These are phyloP conservation scores for Suhomyces coccinellae DNA, from an alignment of 1,139 yeast species.

Conservation along the genomic window DNA sequence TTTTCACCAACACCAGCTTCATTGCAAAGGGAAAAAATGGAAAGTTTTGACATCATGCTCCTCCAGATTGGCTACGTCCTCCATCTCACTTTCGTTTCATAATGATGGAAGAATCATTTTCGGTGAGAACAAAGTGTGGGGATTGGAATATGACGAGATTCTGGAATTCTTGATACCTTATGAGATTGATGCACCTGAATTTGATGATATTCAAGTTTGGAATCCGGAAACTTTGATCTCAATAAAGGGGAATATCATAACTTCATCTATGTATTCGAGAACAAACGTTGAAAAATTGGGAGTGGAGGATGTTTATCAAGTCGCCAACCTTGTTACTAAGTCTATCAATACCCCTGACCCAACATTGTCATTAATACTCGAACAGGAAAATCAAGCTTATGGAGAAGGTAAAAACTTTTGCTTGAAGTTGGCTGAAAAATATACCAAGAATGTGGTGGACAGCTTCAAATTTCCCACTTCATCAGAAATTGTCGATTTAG, in stretches of 20 bases:
- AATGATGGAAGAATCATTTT: background rate
- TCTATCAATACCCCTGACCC: background rate
- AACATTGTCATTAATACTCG: slow-evolving; percentile 19
- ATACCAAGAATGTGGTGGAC: slow-evolving; percentile 16
- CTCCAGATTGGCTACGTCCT: background rate
- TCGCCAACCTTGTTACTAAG: background rate
- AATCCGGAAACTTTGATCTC: background rate
- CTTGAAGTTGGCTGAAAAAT: slow-evolving; percentile 21
- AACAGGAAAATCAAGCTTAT: slow-evolving; percentile 18
- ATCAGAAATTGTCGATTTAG: slow-evolving; percentile 24
- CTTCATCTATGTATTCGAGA: background rate
- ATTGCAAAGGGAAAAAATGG: background rate
- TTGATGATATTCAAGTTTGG: background rate
- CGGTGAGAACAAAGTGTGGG: slow-evolving; percentile 2
- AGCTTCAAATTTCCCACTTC: slow-evolving; percentile 2
- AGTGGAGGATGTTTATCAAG: background rate
- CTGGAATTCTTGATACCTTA: background rate
- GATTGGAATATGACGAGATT: background rate
- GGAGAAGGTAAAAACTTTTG: slow-evolving; percentile 18
- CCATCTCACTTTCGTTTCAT: background rate
- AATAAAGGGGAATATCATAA: background rate
- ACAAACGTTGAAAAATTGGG: background rate
- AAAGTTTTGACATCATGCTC: background rate
- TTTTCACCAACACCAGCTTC: slow-evolving; percentile 1
- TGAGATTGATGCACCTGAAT: background rate